These are phyloP conservation scores for Mucor velutinosus DNA, from an alignment of 371 early-diverging fungal species.

Conservation along the genomic window DNA sequence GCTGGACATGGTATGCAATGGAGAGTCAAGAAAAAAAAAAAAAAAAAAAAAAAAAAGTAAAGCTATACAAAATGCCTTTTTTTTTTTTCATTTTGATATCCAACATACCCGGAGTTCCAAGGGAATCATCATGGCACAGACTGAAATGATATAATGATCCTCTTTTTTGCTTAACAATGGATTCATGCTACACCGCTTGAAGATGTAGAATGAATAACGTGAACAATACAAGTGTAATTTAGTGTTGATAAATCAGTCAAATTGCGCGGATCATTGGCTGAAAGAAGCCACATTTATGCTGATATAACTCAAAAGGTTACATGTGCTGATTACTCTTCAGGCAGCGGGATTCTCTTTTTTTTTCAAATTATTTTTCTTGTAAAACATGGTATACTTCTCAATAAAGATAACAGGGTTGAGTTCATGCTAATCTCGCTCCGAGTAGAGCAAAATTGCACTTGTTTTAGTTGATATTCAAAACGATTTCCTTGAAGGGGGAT, in stretches of 20 bases:
- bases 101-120: background rate
- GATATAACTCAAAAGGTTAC: background rate
- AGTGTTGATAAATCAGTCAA: background rate
- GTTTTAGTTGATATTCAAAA: slow-evolving; percentile 49
- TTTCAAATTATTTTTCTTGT: background rate
- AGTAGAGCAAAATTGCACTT: slow-evolving; percentile 30
- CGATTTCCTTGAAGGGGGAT: slow-evolving; percentile 47
- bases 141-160: background rate
- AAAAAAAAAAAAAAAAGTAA: background rate
- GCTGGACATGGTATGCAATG: slow-evolving; percentile 13
- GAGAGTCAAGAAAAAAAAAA: too few relatives aligned
- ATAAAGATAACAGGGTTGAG: background rate
- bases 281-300: background rate
- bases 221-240: background rate
- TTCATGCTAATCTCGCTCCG: background rate
- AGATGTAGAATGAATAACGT: too few relatives aligned
- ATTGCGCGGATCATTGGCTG: background rate
- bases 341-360: too few relatives aligned
- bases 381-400: background rate
- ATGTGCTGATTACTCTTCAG: background rate
- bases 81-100: background rate
- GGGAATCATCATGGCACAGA: background rate
- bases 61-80: background rate
- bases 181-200: too few relatives aligned
- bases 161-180: background rate